Conservation (phyloP, 495 filamentous ascomycete species). For the Mytilinidion resinicola region DNA sequence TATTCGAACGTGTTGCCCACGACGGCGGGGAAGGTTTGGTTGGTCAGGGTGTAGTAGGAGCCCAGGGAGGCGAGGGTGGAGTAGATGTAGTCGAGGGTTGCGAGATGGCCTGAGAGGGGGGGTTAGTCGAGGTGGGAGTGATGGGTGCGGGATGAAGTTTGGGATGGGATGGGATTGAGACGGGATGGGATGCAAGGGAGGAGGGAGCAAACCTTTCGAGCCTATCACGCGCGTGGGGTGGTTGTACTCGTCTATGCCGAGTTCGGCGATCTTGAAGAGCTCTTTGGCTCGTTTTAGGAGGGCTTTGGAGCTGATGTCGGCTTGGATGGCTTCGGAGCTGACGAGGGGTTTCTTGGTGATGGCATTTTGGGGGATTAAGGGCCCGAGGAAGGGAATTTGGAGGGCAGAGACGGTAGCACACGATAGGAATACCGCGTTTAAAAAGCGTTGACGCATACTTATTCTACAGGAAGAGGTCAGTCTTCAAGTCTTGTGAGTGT, state of each 20-base stretch:
- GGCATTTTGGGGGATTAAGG: neutral
- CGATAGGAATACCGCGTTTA: neutral
- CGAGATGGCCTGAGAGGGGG: constrained; percentile 45
- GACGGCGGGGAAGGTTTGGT: constrained; percentile 54
- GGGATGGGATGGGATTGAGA: neutral
- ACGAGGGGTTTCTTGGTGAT: constrained; percentile 32
- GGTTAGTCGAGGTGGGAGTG: constrained; percentile 4
- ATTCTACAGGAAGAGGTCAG: no score
- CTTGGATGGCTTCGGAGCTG: constrained; percentile 48
- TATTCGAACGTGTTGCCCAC: constrained; percentile 52
- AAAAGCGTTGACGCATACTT: no score
- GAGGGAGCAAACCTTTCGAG: constrained; percentile 44
- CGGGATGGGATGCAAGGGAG: neutral
- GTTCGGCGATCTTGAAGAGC: constrained; percentile 51
- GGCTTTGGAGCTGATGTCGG: constrained; percentile 45
- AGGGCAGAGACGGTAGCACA: neutral
- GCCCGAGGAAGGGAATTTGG: neutral
- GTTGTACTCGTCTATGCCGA: constrained; percentile 48
- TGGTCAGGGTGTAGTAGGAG: constrained; percentile 53
- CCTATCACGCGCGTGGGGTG: constrained; percentile 62
- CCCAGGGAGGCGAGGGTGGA: constrained; percentile 43
- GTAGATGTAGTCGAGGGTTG: constrained; percentile 56
- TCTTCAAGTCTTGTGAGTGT: no score
- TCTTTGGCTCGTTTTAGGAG: constrained; percentile 50
- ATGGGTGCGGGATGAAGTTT: neutral